phyloP scores from a whole-genome alignment of 2,329 filamentous ascomycete genomes.

The Clonostachys solani region DNA sequence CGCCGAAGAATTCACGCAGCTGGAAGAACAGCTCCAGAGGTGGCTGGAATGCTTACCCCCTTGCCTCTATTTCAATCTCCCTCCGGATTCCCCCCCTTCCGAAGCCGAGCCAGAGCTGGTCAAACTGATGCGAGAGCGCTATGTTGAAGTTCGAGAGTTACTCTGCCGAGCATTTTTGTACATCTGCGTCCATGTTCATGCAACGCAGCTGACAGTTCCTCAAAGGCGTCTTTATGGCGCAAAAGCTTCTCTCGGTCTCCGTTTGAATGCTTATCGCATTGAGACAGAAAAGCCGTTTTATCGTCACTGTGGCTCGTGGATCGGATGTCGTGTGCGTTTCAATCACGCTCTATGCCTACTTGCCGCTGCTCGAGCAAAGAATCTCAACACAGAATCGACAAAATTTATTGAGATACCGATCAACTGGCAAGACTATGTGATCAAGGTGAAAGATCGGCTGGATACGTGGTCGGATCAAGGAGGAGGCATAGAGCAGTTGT shows the following conservation, averaged over 20 bases:
- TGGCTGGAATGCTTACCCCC: conserved; percentile 73
- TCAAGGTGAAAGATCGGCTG: conserved; percentile 5
- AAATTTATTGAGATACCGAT: conserved; percentile 5
- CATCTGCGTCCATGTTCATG: conserved; percentile 6
- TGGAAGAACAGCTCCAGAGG: conserved; percentile 71
- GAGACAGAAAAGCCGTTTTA: conserved; percentile 8
- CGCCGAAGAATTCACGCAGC: conserved; percentile 19
- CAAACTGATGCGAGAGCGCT: conserved; percentile 9
- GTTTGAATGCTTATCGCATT: conserved; percentile 7
- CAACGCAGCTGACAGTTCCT: conserved; percentile 4
- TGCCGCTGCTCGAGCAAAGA: conserved; percentile 6
- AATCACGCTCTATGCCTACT: conserved; percentile 8
- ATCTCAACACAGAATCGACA: conserved; percentile 5
- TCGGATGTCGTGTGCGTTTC: conserved; percentile 8
- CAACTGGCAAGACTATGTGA: conserved; percentile 7
- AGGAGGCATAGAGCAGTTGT: conserved; percentile 5
- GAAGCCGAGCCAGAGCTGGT: conserved; percentile 7
- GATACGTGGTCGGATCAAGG: conserved; percentile 8
- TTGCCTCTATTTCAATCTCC: conserved; percentile 56
- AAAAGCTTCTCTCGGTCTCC: conserved; percentile 5
- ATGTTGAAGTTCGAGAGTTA: conserved; percentile 8
- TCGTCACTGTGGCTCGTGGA: conserved; percentile 8
- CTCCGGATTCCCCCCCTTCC: conserved; percentile 5
- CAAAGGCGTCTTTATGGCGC: conserved; percentile 6
- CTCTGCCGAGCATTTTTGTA: conserved; percentile 8